Conservation (phyloP, 192 early-diverging fungal genomes). For the Coemansia sp. region DNA sequence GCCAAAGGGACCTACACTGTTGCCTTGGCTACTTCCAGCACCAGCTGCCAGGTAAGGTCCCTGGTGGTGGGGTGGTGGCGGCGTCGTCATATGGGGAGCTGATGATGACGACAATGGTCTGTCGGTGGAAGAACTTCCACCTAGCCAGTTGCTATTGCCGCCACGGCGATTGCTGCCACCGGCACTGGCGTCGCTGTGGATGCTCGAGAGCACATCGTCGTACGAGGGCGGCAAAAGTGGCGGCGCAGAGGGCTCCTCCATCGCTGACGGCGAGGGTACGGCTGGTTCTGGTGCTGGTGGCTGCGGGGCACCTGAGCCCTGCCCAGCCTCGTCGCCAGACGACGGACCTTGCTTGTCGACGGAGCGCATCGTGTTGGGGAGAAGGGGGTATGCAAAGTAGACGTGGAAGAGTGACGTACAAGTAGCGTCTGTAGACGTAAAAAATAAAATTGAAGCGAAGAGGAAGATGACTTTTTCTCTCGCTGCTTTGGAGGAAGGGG, state of each 20-base stretch:
- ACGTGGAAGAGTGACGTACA: neutral
- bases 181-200: constrained; percentile 12
- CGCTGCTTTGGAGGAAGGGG: neutral
- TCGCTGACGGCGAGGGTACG: neutral
- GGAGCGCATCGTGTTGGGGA: neutral
- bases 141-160: neutral
- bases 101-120: constrained; percentile 4
- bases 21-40: constrained; percentile 3
- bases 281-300: neutral
- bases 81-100: neutral
- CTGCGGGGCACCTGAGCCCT: neutral
- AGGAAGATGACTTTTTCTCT: neutral
- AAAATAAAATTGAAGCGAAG: neutral
- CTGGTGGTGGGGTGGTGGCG: neutral
- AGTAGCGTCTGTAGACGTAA: neutral
- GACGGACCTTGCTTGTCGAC: constrained; percentile 1
- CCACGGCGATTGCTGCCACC: neutral
- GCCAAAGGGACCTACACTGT: constrained; percentile 18
- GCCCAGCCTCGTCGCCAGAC: neutral
- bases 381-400: neutral
- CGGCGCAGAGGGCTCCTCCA: constrained; percentile 31
- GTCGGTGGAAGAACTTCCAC: neutral
- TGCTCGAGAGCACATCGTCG: constrained; percentile 36
- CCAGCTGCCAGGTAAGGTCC: neutral
- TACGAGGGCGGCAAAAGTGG: constrained; percentile 42